Evolutionary conservation across 768 basidiomycete genomes (phyloP).

Genomic region (Mrakia frigida): DNA sequence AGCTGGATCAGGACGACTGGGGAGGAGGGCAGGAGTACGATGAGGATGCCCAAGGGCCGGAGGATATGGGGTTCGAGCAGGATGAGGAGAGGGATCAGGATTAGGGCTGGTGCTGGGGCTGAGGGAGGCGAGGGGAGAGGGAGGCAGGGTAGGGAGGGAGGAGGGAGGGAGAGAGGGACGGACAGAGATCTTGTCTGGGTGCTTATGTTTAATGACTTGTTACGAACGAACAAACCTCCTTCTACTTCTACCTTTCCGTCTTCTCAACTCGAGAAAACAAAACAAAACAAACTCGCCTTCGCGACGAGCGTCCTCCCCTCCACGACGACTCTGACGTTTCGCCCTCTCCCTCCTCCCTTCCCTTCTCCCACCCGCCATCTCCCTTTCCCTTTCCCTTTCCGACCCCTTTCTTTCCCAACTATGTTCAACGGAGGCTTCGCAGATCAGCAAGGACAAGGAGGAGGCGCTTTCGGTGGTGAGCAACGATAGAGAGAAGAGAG

Average conservation of each 20-base stretch:
- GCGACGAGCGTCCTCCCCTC: background rate
- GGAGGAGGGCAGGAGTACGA: conserved; percentile 22
- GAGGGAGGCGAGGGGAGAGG: background rate
- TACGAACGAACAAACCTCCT: background rate
- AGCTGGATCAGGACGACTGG: conserved; percentile 6
- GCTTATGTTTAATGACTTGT: background rate
- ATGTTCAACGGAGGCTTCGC: conserved; percentile 30
- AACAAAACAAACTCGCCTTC: background rate
- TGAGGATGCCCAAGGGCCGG: conserved; percentile 10
- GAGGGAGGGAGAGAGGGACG: background rate
- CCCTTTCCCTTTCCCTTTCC: background rate
- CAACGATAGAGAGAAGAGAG: no score
- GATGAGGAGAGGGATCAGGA: conserved; percentile 9
- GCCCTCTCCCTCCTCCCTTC: background rate
- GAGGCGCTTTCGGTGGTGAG: conserved; percentile 21
- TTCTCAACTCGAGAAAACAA: no score
- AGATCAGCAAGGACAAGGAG: conserved; percentile 4
- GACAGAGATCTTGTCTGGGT: background rate
- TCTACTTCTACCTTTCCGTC: no score
- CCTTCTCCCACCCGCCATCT: background rate
- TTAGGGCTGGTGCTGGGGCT: background rate
- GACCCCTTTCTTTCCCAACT: background rate
- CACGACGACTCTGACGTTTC: conserved; percentile 19
- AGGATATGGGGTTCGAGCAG: conserved; percentile 18
- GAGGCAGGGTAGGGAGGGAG: no score